Percentiles rank a stretch among this genome's conserved stretches.
Conservation (phyloP, 2,329 filamentous ascomycete species). For the Ascomycota sp. region DNA sequence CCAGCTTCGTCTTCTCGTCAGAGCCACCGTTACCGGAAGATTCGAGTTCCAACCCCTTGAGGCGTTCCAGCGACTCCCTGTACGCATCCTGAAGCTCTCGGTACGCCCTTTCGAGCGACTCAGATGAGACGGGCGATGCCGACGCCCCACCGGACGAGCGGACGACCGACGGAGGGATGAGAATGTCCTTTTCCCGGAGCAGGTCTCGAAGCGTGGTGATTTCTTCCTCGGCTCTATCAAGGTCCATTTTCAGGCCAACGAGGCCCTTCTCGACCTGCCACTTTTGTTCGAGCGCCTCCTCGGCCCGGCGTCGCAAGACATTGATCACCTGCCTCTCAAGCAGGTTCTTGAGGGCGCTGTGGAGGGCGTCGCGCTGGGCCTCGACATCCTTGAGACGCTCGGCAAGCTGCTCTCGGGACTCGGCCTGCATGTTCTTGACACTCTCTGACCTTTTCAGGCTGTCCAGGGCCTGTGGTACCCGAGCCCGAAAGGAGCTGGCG, state of each 20-base stretch:
- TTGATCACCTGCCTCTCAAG: slow-evolving; percentile 79
- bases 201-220: slow-evolving; percentile 63
- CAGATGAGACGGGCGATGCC: slow-evolving; percentile 36
- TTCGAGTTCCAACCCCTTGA: slow-evolving; percentile 40
- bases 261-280: slow-evolving; percentile 90
- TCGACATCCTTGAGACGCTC: slow-evolving; percentile 85
- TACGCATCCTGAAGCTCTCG: slow-evolving; percentile 56
- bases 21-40: slow-evolving; percentile 15
- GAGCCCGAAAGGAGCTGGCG: slow-evolving; percentile 23
- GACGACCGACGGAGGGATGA: slow-evolving; percentile 40
- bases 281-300: slow-evolving; percentile 88
- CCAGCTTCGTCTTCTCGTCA: slow-evolving; percentile 40
- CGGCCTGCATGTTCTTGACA: slow-evolving; percentile 25
- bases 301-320: slow-evolving; percentile 63
- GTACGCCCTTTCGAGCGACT: slow-evolving; percentile 55
- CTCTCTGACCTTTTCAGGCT: slow-evolving; percentile 39
- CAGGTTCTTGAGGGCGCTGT: slow-evolving; percentile 67
- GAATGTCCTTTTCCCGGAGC: slow-evolving; percentile 65
- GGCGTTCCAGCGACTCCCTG: slow-evolving; percentile 40
- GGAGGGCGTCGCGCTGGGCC: slow-evolving; percentile 78
- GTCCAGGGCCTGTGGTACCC: slow-evolving; percentile 15
- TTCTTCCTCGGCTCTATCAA: slow-evolving; percentile 88
- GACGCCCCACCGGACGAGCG: slow-evolving; percentile 13
- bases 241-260: slow-evolving; percentile 78
- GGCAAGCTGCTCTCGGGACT: slow-evolving; percentile 48